These are phyloP conservation scores for Kwoniella bestiolae DNA, from an alignment of 768 basidiomycete species.

Conservation along the genomic window DNA sequence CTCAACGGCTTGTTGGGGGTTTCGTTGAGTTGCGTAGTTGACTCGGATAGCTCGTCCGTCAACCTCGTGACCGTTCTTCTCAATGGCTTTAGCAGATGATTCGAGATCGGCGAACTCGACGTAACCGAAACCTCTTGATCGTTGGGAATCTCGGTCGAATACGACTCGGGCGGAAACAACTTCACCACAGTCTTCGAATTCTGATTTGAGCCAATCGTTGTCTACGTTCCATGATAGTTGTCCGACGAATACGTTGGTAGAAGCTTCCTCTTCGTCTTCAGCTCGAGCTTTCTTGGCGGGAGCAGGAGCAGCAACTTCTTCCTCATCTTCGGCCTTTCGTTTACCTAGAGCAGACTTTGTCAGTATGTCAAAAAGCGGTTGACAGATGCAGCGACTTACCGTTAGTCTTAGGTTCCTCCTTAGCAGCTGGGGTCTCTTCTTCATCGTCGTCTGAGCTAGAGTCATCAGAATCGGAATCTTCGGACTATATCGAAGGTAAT, in stretches of 20 bases:
- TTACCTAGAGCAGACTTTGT: slow-evolving; percentile 63
- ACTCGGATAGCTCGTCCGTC: slow-evolving; percentile 88
- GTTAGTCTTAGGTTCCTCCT: slow-evolving; percentile 36
- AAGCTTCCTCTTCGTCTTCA: slow-evolving; percentile 61
- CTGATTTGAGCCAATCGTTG: slow-evolving; percentile 88
- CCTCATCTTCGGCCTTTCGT: slow-evolving; percentile 77
- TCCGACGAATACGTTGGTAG: slow-evolving; percentile 85
- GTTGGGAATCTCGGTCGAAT: slow-evolving; percentile 61
- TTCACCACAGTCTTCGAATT: slow-evolving; percentile 87
- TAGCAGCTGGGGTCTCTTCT: slow-evolving; percentile 35
- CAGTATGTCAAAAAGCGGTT: neutral
- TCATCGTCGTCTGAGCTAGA: slow-evolving; percentile 39
- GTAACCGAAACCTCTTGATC: slow-evolving; percentile 64
- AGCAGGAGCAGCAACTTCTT: slow-evolving; percentile 64
- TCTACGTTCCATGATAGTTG: slow-evolving; percentile 95
- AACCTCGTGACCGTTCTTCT: slow-evolving; percentile 78
- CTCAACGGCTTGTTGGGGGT: slow-evolving; percentile 66
- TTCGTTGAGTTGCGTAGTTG: slow-evolving; percentile 71
- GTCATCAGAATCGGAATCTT: slow-evolving; percentile 37
- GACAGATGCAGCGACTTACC: slow-evolving; percentile 2
- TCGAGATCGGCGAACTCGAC: slow-evolving; percentile 63
- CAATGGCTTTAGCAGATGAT: slow-evolving; percentile 72
- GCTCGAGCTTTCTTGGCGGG: slow-evolving; percentile 81
- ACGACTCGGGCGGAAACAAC: slow-evolving; percentile 85
- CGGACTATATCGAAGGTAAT: slow-evolving; percentile 9